Conservation (phyloP, 1,284 basidiomycete genomes). For the Porodaedalea pini region DNA sequence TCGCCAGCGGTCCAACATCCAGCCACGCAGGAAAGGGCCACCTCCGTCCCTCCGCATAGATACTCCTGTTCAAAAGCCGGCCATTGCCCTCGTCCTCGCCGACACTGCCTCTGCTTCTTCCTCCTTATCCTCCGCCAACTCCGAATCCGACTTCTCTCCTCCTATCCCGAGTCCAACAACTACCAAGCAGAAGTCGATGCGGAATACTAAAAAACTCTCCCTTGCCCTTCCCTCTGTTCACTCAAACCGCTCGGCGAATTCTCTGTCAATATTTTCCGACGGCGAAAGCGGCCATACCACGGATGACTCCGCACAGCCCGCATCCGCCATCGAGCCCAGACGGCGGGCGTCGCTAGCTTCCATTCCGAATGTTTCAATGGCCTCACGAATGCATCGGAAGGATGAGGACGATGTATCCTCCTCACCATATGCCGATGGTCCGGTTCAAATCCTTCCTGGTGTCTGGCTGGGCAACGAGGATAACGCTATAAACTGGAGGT, state of each 20-base stretch:
- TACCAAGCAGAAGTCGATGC: slow-evolving; percentile 41
- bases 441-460: slow-evolving; percentile 84
- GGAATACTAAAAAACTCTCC: slow-evolving; percentile 76
- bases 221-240: slow-evolving; percentile 60
- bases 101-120: slow-evolving; percentile 45
- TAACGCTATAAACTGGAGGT: slow-evolving; percentile 78
- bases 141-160: slow-evolving; percentile 47
- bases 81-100: slow-evolving; percentile 46
- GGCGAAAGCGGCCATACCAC: slow-evolving; percentile 1
- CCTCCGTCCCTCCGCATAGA: slow-evolving; percentile 58
- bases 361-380: slow-evolving; percentile 48
- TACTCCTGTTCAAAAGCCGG: slow-evolving; percentile 44
- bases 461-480: slow-evolving; percentile 94
- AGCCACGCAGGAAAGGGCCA: slow-evolving; percentile 52
- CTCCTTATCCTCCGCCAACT: slow-evolving; percentile 49
- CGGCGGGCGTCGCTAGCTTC: slow-evolving; percentile 61
- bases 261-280: slow-evolving; percentile 34
- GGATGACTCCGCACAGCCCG: slow-evolving; percentile 1
- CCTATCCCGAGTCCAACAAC: slow-evolving; percentile 38
- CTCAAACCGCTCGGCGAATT: slow-evolving; percentile 45
- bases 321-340: slow-evolving; percentile 26
- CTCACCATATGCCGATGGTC: slow-evolving; percentile 80
- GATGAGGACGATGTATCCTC: slow-evolving; percentile 62
- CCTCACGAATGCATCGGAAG: slow-evolving; percentile 54
- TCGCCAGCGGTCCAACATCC: slow-evolving; percentile 23